phyloP scores from a whole-genome alignment of 176 grass and related monocot genomes.

The Canna indica region DNA sequence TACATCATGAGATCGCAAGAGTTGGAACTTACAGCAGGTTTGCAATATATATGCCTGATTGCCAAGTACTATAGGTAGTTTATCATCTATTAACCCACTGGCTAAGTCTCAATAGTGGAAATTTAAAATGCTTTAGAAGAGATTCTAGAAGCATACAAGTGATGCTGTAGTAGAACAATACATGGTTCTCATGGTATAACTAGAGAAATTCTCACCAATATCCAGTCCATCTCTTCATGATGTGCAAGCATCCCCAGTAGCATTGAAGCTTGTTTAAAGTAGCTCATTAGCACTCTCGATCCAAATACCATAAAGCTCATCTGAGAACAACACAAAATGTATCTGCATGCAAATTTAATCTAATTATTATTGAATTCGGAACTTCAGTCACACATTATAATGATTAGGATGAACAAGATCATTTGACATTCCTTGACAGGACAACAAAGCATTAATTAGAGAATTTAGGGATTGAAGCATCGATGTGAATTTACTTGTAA shows the following conservation, averaged over 20 bases:
- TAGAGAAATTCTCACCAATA: neutral
- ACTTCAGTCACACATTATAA: neutral
- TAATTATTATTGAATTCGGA: neutral
- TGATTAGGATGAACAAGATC: neutral
- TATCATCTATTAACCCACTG: too few species aligned
- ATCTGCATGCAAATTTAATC: slow-evolving; percentile 38
- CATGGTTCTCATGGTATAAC: neutral
- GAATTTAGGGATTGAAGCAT: neutral
- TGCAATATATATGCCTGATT: too few species aligned
- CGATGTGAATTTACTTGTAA: neutral
- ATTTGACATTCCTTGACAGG: neutral
- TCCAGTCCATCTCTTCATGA: neutral
- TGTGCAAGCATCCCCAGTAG: slow-evolving; percentile 9
- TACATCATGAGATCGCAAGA: too few species aligned
- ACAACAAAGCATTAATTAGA: neutral
- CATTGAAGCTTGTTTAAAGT: slow-evolving; percentile 15
- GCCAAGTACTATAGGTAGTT: too few species aligned
- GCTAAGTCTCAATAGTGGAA: too few species aligned
- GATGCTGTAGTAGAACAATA: too few species aligned
- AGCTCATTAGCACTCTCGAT: slow-evolving; percentile 51
- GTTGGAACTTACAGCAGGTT: too few species aligned
- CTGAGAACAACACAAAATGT: slow-evolving; percentile 83
- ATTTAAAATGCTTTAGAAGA: too few species aligned
- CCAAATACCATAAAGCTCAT: slow-evolving; percentile 56
- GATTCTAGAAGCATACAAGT: too few species aligned